Base-by-base conservation (phyloP, 2,329 filamentous ascomycete genomes). In the Elsinoe arachidis region DNA sequence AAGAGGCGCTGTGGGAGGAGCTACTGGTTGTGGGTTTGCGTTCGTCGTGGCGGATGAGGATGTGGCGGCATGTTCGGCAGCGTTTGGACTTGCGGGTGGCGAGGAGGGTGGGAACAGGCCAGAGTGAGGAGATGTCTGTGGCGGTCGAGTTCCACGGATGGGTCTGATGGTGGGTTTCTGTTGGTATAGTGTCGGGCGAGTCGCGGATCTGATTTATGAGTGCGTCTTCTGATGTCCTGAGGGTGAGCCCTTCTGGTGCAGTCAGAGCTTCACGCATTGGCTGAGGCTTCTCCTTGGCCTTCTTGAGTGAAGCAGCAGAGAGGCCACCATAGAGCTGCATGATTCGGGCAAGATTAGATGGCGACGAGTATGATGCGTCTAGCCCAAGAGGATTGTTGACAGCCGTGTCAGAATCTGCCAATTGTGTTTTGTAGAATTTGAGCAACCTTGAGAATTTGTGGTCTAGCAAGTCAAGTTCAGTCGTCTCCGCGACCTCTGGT, bases 11-110 rank as follows among this genome's bases (percentile, higher is more conserved):
- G 21, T 17, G 21, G 3, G 41, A 54, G 5, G 88, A 93, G 55
- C 87, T 30, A 7, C 7, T 30, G 26, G 26, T 92, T 47, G 84
- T 83, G 33, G 95, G 85, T 72, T 97, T 99, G 41, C 54, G 54
- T 59, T 85, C 82, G 72, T 99, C 93, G 12, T 92, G 93, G 70
- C 95, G 95, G 60, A 90, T 88, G 64, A 99, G 86, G 68, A 97
- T 96, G 74, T 97, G 92, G 11, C 93, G 86, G 73, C 93, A 99
- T 10, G 86, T 81, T 53, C 89, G 87, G 72, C 93, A 99, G 46
- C 93, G 88, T 74, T 96, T 97, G 17, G 90, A 90, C 37, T 92
- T 87, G 69, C 96, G 96, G 0, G 92, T 95, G 58, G 90, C 86
- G 12, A 99, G 82, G 1, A 95, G 80, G 14, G 88, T 86, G 0